Base-by-base conservation (phyloP, 768 basidiomycete species). In the Trametes cingulata region DNA sequence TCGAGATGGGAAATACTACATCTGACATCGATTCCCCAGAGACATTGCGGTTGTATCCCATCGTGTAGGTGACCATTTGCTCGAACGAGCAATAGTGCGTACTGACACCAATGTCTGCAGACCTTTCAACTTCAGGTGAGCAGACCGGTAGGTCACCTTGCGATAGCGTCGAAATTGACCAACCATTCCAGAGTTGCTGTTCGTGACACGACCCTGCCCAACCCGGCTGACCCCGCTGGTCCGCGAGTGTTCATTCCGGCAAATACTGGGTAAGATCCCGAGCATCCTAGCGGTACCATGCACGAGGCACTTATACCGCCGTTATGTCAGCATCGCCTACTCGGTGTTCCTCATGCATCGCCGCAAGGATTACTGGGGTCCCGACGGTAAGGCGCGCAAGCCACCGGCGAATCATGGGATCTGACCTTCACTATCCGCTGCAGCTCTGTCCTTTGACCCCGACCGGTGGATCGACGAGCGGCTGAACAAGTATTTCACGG, bases 391-490 rank as follows among this genome's bases (percentile, higher is more conserved):
- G 60, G 22, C 13, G 7, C 33, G 8, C 20, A 0, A 8, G 7
- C n/a, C 4, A 49, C 54, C 22, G n/a, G 19, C 25, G 4, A 33
- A 1, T 46, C 14, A 39, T 25, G 6, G 13, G 4, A 36, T n/a
- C 41, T 35, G 39, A 58, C 51, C 10, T 2, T 29, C 13, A 33
- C 4, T n/a, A 29, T 15, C 24, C 22, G 2, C 22, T 3, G 17
- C 52, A 74, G 74, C 73, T 33, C 64, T 70, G 17, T 63, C 75
- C 48, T 88, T 87, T 63, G 85, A 88, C 65, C 87, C 86, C 0
- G 84, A 86, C 63, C 77, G 87, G 15, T 89, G 85, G 76, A 69
- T 87, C 45, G 86, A 88, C 56, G 77, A 78, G 10, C 76, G 86
- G 29, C 64, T 83, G 7, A 76, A 78, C 56, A 80, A 79, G 64